These are phyloP conservation scores for Aspergillus sp. DNA, from an alignment of 2,329 filamentous ascomycete species.

Conservation along the genomic window DNA sequence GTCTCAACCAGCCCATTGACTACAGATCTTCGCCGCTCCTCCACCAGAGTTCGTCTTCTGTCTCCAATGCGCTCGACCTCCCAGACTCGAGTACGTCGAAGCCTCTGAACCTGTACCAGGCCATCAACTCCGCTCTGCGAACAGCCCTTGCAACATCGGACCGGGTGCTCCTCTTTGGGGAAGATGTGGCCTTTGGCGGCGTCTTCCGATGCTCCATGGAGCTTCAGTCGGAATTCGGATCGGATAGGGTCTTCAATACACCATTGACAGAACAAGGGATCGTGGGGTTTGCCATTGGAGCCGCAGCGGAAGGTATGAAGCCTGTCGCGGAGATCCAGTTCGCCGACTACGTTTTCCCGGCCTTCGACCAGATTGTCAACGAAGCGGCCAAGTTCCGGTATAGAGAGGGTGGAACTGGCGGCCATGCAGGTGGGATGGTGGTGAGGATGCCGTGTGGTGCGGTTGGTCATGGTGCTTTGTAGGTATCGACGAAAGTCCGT, in stretches of 20 bases:
- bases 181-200: constrained; percentile 94
- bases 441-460: constrained; percentile 85
- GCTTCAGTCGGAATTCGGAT: constrained; percentile 76
- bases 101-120: constrained; percentile 87
- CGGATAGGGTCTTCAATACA: constrained; percentile 90
- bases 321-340: constrained; percentile 94
- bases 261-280: constrained; percentile 92
- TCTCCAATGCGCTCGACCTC: constrained; percentile 65
- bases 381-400: constrained; percentile 85
- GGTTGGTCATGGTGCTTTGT: constrained; percentile 79
- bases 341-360: constrained; percentile 87
- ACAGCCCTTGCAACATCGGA: constrained; percentile 77
- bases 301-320: constrained; percentile 82
- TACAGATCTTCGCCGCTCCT: constrained; percentile 75
- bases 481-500: constrained; percentile 13
- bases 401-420: constrained; percentile 57
- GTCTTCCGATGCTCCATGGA: constrained; percentile 94
- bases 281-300: constrained; percentile 84
- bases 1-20: constrained; percentile 78
- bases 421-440: constrained; percentile 67
- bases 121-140: constrained; percentile 81
- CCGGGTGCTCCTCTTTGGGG: constrained; percentile 82
- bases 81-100: constrained; percentile 64
- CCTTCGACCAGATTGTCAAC: constrained; percentile 90
- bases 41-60: constrained; percentile 65